phyloP scores from a whole-genome alignment of 148 eudicot species.

The Nyssa sinensis region DNA sequence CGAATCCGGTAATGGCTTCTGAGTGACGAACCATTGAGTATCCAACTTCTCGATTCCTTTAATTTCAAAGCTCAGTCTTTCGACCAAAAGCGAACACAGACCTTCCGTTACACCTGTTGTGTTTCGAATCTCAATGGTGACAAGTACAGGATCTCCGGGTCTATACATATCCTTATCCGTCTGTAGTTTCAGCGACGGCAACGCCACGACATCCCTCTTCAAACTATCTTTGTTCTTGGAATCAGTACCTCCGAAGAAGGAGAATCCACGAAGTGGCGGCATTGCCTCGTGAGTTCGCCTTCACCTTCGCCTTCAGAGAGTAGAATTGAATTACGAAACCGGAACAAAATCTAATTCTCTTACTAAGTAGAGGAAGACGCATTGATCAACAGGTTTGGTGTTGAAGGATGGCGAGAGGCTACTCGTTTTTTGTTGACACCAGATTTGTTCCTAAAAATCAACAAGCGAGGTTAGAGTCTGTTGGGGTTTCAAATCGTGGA shows the following conservation, averaged over 20 bases:
- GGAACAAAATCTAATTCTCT: no score
- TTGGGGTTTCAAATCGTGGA: no score
- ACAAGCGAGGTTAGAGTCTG: no score
- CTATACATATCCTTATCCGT: slow-evolving; percentile 71
- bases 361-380: no score
- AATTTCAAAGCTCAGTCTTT: slow-evolving; percentile 65
- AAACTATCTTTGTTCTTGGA: background rate
- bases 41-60: slow-evolving; percentile 86
- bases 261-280: slow-evolving; percentile 58
- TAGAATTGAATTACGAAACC: no score
- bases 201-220: slow-evolving; percentile 11
- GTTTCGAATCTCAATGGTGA: slow-evolving; percentile 57
- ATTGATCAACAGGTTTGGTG: no score
- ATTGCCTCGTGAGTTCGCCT: slow-evolving; percentile 19
- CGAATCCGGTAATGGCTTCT: slow-evolving; percentile 45
- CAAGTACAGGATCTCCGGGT: slow-evolving; percentile 70
- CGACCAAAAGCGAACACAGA: slow-evolving; percentile 46
- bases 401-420: no score
- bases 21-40: slow-evolving; percentile 77
- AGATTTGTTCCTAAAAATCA: no score
- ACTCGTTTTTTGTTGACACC: no score
- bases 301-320: no score
- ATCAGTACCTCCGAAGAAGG: slow-evolving; percentile 57
- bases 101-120: background rate
- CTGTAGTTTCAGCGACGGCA: slow-evolving; percentile 49